Evolutionary conservation across 139 green algal genomes (phyloP), one percentile per base, ranked within the genome.

Genomic region (Choricystis sp.): DNA sequence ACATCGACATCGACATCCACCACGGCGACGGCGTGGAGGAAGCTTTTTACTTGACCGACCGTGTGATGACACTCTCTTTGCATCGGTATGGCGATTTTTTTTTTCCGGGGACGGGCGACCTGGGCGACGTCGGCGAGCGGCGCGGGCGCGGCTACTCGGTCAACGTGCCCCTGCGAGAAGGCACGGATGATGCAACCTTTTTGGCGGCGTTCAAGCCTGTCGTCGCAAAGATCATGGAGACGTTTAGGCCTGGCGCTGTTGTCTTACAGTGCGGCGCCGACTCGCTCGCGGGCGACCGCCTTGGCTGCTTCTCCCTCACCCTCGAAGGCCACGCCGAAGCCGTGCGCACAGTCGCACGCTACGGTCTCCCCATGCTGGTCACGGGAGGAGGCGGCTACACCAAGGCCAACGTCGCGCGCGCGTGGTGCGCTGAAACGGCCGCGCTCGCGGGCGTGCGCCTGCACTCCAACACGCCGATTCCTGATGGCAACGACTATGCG

Each of bases 1-100:
- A 94, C 67, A 66, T 94, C 1, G 87, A 95, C 74, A 89, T 95
- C 49, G 90, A 98, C 72, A 84, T 97, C n/a, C 92, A 97, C 70
- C 92, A 98, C 68, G 91, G 92, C 1, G 92, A 98, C 66, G 92
- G 92, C 21, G 92, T 98, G 25, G 92, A 98, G 72, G 90, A 97
- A 75, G 92, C 92, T 4, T 98, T 98, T 69, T 85, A 88, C 64
- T 63, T 77, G 23, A 92, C 82, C 19, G 67, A 80, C 66, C 69
- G 73, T 63, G 87, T 95, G 3, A 89, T 98, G 88, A 94, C 83
- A 27, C 82, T 95, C 20, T 92, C 79, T 49, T 96, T 97, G 72
- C 92, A 98, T 76, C 91, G 94, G 69, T 88, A 91, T 63, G 48
- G 84, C 23, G 77, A 91, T 56, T 76, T 72, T 49, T 94, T 90